Conservation (phyloP, 1,284 basidiomycete genomes). For the Malassezia japonica region DNA sequence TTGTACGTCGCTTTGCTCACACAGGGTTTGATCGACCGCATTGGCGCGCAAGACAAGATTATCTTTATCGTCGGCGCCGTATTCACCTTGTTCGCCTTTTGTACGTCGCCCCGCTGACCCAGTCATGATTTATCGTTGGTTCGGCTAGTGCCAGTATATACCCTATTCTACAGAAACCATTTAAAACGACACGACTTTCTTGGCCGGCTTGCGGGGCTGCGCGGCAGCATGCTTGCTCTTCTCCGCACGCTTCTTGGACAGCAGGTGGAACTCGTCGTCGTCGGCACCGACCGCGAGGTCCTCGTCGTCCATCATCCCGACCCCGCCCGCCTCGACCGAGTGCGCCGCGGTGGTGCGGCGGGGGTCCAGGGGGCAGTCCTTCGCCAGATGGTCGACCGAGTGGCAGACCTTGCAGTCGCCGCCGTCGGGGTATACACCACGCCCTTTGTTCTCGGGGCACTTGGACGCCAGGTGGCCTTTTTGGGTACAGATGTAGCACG, state of each 20-base stretch:
- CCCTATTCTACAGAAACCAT: constrained; percentile 5
- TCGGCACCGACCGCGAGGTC: constrained; percentile 21
- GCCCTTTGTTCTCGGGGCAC: constrained; percentile 69
- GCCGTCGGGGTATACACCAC: constrained; percentile 81
- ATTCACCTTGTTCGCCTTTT: constrained; percentile 44
- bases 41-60: constrained; percentile 44
- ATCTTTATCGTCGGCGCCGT: constrained; percentile 41
- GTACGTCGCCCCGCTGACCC: constrained; percentile 12
- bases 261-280: constrained; percentile 15
- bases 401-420: constrained; percentile 87
- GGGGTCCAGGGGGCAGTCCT: constrained; percentile 62
- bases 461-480: constrained; percentile 70
- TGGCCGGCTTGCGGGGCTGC: neutral
- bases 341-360: constrained; percentile 4
- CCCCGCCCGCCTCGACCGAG: constrained; percentile 12
- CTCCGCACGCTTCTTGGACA: neutral
- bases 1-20: constrained; percentile 14
- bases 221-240: neutral
- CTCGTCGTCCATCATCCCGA: constrained; percentile 45
- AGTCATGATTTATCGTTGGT: constrained; percentile 15
- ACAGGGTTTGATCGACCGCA: constrained; percentile 41
- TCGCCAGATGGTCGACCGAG: constrained; percentile 72
- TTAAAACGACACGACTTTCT: constrained; percentile 10
- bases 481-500: constrained; percentile 74
- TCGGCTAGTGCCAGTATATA: constrained; percentile 12